Evolutionary conservation across 106 monocot genomes (phyloP), one percentile per base, ranked within the genome.

Genomic region (Dioscorea zingiberensis): DNA sequence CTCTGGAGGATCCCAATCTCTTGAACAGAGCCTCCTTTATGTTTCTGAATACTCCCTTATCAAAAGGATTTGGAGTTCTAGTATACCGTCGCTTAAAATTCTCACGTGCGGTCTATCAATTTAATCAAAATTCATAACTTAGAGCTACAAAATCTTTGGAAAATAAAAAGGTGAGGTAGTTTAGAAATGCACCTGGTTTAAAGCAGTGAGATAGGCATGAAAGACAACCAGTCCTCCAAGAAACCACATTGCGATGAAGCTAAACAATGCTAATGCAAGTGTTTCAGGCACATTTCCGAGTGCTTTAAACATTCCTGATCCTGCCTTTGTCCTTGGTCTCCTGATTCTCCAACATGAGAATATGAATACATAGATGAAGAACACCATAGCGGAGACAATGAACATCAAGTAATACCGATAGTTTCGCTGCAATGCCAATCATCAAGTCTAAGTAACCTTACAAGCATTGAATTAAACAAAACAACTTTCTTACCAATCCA

Each of bases 391-490:
- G 3, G 81, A 82, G 30, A 73, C 57, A 8, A 89, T 54, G 30
- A 89, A 76, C 73, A 78, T 68, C 67, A 89, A 48, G 51, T 78
- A 85, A 25, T 78, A 78, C 18, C 88, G 63, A 61, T 79, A 85
- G 29, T 85, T 82, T 12, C 85, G 56, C 85, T 89, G 79, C 73
- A 78, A 18, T 29, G 2, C 19, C 1, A 76, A 49, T 9, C 17
- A 55, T 22, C n/a, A n/a, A n/a, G n/a, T n/a, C n/a, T n/a, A n/a
- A n/a, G n/a, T n/a, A n/a, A n/a, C n/a, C n/a, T n/a, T n/a, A n/a
- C n/a, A n/a, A n/a, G n/a, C n/a, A n/a, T 13, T 27, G 0, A 14
- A 62, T 11, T 53, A 58, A 56, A 15, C 0, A 38, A 48, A 12
- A 46, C 21, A 26, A 63, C 2, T 27, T 59, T 55, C 48, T 66